These are phyloP conservation scores for Axilococcus clingmanii DNA, from an alignment of 139 green algal genomes.

Conservation along the genomic window DNA sequence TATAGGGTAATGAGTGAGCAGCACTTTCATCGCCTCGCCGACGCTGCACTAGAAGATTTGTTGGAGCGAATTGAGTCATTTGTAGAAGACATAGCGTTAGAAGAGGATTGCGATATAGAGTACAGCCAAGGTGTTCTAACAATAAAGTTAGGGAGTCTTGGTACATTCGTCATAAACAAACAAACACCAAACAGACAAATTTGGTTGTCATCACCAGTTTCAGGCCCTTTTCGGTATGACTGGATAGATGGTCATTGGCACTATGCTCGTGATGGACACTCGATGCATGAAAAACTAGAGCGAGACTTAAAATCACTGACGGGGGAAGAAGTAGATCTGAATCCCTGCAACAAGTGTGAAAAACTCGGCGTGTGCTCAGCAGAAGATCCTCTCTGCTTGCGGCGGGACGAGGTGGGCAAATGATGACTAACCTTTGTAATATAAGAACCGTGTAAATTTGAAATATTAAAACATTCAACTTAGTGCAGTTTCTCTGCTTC, in stretches of 20 bases:
- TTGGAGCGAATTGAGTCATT: slow-evolving; percentile 52
- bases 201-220: slow-evolving; percentile 89
- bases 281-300: slow-evolving; percentile 49
- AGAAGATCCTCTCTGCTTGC: too few relatives aligned
- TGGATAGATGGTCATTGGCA: slow-evolving; percentile 52
- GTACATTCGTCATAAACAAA: slow-evolving; percentile 98
- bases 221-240: slow-evolving; percentile 47
- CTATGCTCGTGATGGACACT: slow-evolving; percentile 56
- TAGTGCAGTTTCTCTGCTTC: too few relatives aligned
- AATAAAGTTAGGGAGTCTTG: slow-evolving; percentile 55
- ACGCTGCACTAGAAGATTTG: slow-evolving; percentile 43
- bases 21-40: slow-evolving; percentile 46
- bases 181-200: slow-evolving; percentile 94
- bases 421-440: too few relatives aligned
- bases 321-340: slow-evolving; percentile 26
- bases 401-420: too few relatives aligned
- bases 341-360: slow-evolving; percentile 12
- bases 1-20: slow-evolving; percentile 32
- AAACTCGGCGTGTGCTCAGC: slow-evolving; percentile 13
- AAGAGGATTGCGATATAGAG: slow-evolving; percentile 51
- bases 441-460: too few relatives aligned
- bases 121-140: slow-evolving; percentile 79
- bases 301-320: slow-evolving; percentile 49
- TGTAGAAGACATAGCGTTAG: slow-evolving; percentile 34
- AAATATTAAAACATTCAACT: too few relatives aligned